Evolutionary conservation across 768 basidiomycete genomes (phyloP), one percentile per base, ranked within the genome.

Genomic region (Hirschioporus abietinus): DNA sequence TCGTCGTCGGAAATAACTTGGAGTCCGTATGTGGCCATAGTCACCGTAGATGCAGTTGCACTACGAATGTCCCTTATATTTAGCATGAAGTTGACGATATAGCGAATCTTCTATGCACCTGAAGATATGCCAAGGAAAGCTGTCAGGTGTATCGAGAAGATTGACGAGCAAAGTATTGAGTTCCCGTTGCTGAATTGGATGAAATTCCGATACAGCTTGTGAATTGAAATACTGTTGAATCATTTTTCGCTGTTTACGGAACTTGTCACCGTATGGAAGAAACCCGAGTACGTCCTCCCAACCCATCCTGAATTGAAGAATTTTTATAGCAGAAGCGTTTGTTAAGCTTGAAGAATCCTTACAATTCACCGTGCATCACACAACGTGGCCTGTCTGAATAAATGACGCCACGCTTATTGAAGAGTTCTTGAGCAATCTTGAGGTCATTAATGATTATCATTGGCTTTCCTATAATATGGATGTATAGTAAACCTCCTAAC

Each of bases 381-480:
- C 77, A 64, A 4, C 69, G 70, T 7, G 78, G 78, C 1, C 78
- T 70, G 67, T 73, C 76, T 18, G 78, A 76, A 66, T 76, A 78
- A 34, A 74, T 75, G 17, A 65, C 42, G 62, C 74, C 72, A 8
- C 74, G 72, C 64, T 74, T 75, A 64, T 77, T 76, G 63, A 79
- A 66, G 23, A 79, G 72, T 42, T 79, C 78, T 12, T 66, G 69
- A 25, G 77, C 77, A 24, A 73, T 74, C 34, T 69, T 60, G 20
- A 71, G 59, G 1, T 77, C 74, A 67, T 76, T 78, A 27, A 79
- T 60, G 15, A 79, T 69, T 12, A 79, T 30, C 58, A 76, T 68
- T 7, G 75, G 69, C 27, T 71, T 70, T 23, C 69, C 67, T 60
- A 79, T 72, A 27, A 79, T 58, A 8, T 65, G 69, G 35, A 75